Percentiles rank a stretch among this genome's conserved stretches.
Conservation (phyloP, 495 filamentous ascomycete genomes). For the Geoglossum glabrum region DNA sequence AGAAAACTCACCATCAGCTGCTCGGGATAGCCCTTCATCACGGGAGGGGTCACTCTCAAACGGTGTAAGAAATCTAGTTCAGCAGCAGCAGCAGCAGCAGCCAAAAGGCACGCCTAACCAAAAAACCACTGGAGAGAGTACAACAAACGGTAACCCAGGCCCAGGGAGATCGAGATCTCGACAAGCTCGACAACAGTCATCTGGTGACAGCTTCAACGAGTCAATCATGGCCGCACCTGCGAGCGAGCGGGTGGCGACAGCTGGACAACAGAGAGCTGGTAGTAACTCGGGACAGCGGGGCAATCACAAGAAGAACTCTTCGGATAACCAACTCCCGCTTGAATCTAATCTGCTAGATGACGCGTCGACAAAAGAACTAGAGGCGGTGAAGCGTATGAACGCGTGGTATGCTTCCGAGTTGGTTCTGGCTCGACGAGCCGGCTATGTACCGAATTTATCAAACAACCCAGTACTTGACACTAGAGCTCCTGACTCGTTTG, state of each 20-base stretch:
- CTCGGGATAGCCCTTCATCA: conserved; percentile 2
- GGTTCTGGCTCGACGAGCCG: conserved; percentile 69
- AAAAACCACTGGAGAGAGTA: conserved; percentile 18
- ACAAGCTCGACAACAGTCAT: conserved; percentile 11
- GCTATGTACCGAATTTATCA: conserved; percentile 56
- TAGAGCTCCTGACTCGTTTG: conserved; percentile 51
- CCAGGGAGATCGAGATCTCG: conserved; percentile 11
- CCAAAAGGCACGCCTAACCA: conserved; percentile 17
- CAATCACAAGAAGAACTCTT: background rate
- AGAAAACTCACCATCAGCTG: conserved; percentile 13
- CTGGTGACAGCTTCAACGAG: conserved; percentile 1
- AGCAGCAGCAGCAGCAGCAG: conserved; percentile 18
- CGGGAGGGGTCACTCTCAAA: background rate
- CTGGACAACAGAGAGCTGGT: conserved; percentile 4
- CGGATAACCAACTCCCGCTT: background rate
- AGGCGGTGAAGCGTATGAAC: conserved; percentile 61
- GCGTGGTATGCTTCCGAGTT: conserved; percentile 96
- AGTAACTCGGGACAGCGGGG: conserved; percentile 5
- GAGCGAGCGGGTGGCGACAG: background rate
- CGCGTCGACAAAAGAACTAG: conserved; percentile 59
- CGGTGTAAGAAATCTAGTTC: conserved; percentile 34
- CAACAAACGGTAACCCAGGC: conserved; percentile 3
- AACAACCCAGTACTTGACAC: conserved; percentile 59
- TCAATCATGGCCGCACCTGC: background rate
- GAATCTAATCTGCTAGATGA: conserved; percentile 15